Conservation (phyloP, 1,284 basidiomycete species). For the Leccinum griseonigrum region DNA sequence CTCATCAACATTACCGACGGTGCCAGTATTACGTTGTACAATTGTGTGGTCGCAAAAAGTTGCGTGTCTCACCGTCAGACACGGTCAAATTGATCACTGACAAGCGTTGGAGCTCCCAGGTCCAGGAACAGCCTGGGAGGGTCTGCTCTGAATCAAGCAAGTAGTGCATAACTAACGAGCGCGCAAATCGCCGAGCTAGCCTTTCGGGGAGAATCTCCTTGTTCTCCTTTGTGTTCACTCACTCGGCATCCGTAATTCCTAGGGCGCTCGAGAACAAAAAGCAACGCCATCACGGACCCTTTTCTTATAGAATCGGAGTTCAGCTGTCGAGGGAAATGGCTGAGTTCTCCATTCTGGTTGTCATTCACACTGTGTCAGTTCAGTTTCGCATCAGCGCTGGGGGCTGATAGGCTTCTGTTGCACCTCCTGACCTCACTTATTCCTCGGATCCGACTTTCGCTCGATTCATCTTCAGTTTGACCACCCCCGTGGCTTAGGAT, state of each 20-base stretch:
- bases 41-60: not conserved
- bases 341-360: constrained; percentile 24
- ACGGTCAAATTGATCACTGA: not conserved
- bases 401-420: constrained; percentile 5
- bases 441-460: constrained; percentile 11
- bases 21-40: too few species aligned
- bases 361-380: constrained; percentile 14
- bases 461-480: constrained; percentile 8
- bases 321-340: constrained; percentile 17
- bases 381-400: constrained; percentile 6
- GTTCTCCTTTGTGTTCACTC: not conserved
- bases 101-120: not conserved
- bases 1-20: not conserved
- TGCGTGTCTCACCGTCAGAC: not conserved
- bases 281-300: not conserved
- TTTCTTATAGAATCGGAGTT: not conserved
- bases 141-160: not conserved
- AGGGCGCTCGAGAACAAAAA: not conserved
- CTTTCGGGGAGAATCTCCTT: not conserved
- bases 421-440: constrained; percentile 11
- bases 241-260: not conserved
- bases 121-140: not conserved
- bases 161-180: not conserved
- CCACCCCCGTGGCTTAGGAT: constrained; percentile 32
- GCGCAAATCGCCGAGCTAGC: not conserved